Evolutionary conservation across 495 filamentous ascomycete species (phyloP).

Genomic region (Physcia stellaris): DNA sequence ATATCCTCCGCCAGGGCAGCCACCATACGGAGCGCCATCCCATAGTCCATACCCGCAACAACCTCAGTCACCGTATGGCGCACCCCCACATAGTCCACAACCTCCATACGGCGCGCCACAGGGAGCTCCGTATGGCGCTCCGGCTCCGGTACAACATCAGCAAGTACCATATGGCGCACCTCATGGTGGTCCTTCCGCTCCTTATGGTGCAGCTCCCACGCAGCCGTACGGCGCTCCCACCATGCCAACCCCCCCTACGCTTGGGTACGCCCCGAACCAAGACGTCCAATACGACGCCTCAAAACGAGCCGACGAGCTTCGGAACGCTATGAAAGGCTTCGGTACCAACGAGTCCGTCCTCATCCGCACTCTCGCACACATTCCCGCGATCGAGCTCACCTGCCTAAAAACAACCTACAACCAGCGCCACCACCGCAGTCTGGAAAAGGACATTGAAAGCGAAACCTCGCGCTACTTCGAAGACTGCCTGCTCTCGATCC

Average conservation of each 20-base stretch:
- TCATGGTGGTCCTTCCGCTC: conserved; percentile 26
- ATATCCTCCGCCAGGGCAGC: conserved; percentile 19
- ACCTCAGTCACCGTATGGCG: conserved; percentile 17
- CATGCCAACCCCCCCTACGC: conserved; percentile 29
- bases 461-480: conserved; percentile 66
- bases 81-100: conserved; percentile 11
- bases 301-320: conserved; percentile 51
- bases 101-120: conserved; percentile 11
- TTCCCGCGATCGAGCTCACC: conserved; percentile 61
- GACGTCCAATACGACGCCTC: conserved; percentile 50
- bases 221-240: conserved; percentile 27
- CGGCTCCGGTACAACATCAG: conserved; percentile 15
- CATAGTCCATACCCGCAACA: conserved; percentile 22
- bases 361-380: conserved; percentile 47
- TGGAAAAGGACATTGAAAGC: conserved; percentile 59
- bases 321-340: conserved; percentile 81
- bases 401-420: conserved; percentile 53
- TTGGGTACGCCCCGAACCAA: conserved; percentile 48
- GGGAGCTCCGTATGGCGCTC: conserved; percentile 7
- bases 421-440: conserved; percentile 43
- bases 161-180: conserved; percentile 18
- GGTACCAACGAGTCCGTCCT: conserved; percentile 73
- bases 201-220: conserved; percentile 25
- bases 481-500: conserved; percentile 51
- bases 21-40: conserved; percentile 23